These are phyloP conservation scores for Butyriboletus pseudospeciosus DNA, from an alignment of 1,284 basidiomycete species.

Conservation along the genomic window DNA sequence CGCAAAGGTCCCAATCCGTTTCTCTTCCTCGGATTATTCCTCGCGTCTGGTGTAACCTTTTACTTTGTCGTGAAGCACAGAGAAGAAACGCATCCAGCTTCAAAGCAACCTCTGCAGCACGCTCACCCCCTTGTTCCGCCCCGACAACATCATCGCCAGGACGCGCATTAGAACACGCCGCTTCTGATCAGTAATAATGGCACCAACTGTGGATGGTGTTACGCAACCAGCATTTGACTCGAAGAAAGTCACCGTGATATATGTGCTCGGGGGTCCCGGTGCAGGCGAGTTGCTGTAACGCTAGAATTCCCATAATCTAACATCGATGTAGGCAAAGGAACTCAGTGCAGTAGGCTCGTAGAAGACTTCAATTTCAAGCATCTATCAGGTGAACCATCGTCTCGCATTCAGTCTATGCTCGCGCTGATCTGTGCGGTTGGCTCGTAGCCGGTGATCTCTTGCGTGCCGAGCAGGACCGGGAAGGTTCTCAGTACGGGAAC, in stretches of 20 bases:
- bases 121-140: slow-evolving; percentile 66
- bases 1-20: slow-evolving; percentile 58
- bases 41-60: slow-evolving; percentile 56
- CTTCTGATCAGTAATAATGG: slow-evolving; percentile 14
- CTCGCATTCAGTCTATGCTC: neutral
- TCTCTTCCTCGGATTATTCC: slow-evolving; percentile 52
- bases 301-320: slow-evolving; percentile 6
- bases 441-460: slow-evolving; percentile 88
- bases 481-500: slow-evolving; percentile 80
- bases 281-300: slow-evolving; percentile 56
- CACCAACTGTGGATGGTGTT: slow-evolving; percentile 4
- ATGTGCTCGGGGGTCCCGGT: slow-evolving; percentile 96
- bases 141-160: slow-evolving; percentile 34
- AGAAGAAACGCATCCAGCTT: slow-evolving; percentile 57
- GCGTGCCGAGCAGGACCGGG: slow-evolving; percentile 87
- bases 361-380: slow-evolving; percentile 88
- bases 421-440: slow-evolving; percentile 2
- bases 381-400: slow-evolving; percentile 68
- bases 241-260: slow-evolving; percentile 82
- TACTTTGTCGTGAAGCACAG: slow-evolving; percentile 52
- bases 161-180: slow-evolving; percentile 10
- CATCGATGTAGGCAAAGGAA: slow-evolving; percentile 79
- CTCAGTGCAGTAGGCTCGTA: slow-evolving; percentile 89
- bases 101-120: slow-evolving; percentile 55
- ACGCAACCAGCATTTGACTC: slow-evolving; percentile 60